Conservation (phyloP, 225 moss, liverwort and hornwort genomes). For the Polytrichum formosum region DNA sequence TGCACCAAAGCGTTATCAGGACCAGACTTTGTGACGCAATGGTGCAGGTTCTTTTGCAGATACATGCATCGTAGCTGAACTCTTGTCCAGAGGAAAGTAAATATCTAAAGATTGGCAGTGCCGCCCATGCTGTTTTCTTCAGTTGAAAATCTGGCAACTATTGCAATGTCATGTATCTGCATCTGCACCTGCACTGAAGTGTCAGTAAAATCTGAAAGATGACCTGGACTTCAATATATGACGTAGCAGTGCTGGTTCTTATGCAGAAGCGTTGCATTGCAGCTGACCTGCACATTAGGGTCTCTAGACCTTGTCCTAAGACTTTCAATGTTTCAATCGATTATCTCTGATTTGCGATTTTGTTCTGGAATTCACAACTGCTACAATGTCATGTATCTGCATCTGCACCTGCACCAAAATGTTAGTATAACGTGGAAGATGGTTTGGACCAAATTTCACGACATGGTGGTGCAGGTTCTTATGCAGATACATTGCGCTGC, state of each 20-base stretch:
- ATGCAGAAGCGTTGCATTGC: slow-evolving; percentile 46
- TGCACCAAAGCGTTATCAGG: slow-evolving; percentile 27
- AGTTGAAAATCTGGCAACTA: too few relatives aligned
- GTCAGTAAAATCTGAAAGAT: too few relatives aligned
- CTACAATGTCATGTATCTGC: slow-evolving; percentile 33
- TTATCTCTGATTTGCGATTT: neutral
- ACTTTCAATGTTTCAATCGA: neutral
- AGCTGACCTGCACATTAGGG: slow-evolving; percentile 6
- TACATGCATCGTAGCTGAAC: neutral
- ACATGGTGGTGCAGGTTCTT: slow-evolving; percentile 41
- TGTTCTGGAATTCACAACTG: neutral
- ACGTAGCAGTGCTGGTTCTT: slow-evolving; percentile 35
- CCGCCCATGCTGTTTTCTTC: too few relatives aligned
- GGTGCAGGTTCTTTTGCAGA: neutral
- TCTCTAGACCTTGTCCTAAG: neutral
- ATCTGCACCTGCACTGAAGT: too few relatives aligned
- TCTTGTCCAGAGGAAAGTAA: too few relatives aligned
- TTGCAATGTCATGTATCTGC: too few relatives aligned
- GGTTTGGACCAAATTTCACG: neutral
- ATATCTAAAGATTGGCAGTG: too few relatives aligned
- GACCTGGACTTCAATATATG: neutral
- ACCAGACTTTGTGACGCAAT: neutral
- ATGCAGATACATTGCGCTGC: slow-evolving; percentile 48
- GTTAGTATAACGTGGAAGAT: slow-evolving; percentile 1
- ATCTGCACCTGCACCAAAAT: slow-evolving; percentile 56